Conservation (phyloP, 2,329 filamentous ascomycete species). For the Pseudogymnoascus sp. region DNA sequence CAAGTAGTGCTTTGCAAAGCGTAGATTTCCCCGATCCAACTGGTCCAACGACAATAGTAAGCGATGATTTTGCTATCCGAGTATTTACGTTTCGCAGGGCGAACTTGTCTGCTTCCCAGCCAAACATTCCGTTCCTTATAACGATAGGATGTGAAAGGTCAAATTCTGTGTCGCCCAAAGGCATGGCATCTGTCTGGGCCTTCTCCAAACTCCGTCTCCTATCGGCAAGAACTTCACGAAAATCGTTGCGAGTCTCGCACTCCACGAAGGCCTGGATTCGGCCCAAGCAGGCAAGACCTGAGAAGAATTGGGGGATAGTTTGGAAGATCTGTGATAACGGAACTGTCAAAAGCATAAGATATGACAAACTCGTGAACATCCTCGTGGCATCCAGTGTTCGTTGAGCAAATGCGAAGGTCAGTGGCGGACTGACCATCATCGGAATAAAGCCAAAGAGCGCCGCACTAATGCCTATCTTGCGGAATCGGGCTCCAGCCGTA, state of each 20-base stretch:
- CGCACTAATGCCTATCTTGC: not conserved
- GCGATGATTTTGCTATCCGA: conserved; percentile 12
- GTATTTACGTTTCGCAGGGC: conserved; percentile 16
- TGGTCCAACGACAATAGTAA: conserved; percentile 24
- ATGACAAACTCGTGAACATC: conserved; percentile 17
- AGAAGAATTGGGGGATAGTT: conserved; percentile 14
- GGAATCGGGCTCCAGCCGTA: conserved; percentile 16
- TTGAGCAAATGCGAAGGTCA: conserved; percentile 16
- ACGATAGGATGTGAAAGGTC: conserved; percentile 8
- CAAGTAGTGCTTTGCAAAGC: conserved; percentile 27
- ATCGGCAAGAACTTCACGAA: conserved; percentile 11
- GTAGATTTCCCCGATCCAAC: conserved; percentile 29
- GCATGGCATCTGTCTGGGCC: not conserved
- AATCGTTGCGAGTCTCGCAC: conserved; percentile 17
- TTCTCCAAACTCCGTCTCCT: conserved; percentile 7
- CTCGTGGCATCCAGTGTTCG: conserved; percentile 12
- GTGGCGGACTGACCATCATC: conserved; percentile 11
- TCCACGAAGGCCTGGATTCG: conserved; percentile 21
- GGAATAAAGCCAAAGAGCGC: conserved; percentile 15
- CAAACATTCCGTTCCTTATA: conserved; percentile 21
- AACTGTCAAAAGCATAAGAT: conserved; percentile 16
- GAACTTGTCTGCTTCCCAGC: conserved; percentile 21
- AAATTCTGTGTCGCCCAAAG: not conserved
- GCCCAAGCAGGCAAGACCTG: conserved; percentile 18
- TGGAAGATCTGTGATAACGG: conserved; percentile 18